These are phyloP conservation scores for Arthrobotrys entomopaga DNA, from an alignment of 2,329 filamentous ascomycete species.

Conservation along the genomic window DNA sequence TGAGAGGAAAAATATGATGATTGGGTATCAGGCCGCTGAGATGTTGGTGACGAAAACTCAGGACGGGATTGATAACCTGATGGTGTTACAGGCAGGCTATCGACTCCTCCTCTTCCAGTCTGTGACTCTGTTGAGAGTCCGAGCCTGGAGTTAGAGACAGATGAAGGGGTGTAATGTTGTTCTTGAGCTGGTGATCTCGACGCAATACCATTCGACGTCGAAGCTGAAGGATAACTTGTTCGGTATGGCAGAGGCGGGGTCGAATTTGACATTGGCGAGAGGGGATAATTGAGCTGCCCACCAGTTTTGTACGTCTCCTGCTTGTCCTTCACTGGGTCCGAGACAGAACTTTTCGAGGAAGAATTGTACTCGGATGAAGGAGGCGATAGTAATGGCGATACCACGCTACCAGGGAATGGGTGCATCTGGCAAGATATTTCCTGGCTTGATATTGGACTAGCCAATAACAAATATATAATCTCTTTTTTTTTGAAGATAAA, in stretches of 20 bases:
- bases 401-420: slow-evolving; percentile 53
- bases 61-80: slow-evolving; percentile 45
- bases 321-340: slow-evolving; percentile 48
- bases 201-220: slow-evolving; percentile 53
- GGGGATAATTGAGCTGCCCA: slow-evolving; percentile 67
- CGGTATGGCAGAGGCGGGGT: slow-evolving; percentile 63
- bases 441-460: slow-evolving; percentile 53
- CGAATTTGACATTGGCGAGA: slow-evolving; percentile 79
- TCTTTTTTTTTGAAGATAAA: slow-evolving; percentile 29
- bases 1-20: slow-evolving; percentile 57
- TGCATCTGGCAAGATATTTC: slow-evolving; percentile 52
- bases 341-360: slow-evolving; percentile 47
- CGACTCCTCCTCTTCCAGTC: slow-evolving; percentile 41
- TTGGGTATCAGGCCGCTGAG: slow-evolving; percentile 56
- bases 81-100: slow-evolving; percentile 38
- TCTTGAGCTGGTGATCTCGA: slow-evolving; percentile 54
- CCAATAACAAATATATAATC: slow-evolving; percentile 50
- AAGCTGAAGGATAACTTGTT: slow-evolving; percentile 56
- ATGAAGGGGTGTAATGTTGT: slow-evolving; percentile 30
- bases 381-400: slow-evolving; percentile 55
- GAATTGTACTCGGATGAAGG: slow-evolving; percentile 55
- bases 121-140: slow-evolving; percentile 52
- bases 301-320: slow-evolving; percentile 52
- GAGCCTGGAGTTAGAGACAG: slow-evolving; percentile 32
- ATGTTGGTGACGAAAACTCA: slow-evolving; percentile 54